Base-by-base conservation (phyloP, 371 early-diverging fungal genomes). In the Catenaria anguillulae region DNA sequence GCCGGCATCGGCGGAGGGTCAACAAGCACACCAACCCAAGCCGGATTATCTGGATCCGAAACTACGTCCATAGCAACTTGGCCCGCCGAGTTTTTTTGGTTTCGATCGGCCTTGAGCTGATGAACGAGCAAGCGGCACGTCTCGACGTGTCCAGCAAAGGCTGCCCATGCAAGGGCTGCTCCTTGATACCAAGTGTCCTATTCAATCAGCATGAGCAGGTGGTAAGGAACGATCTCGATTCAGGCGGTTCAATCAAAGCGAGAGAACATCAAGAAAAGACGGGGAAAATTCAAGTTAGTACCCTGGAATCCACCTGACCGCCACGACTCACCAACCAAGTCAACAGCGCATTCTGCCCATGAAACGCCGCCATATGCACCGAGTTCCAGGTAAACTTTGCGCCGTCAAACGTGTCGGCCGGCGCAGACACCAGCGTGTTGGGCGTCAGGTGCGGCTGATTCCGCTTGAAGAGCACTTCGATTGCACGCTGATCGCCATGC, bases 121-220 rank as follows among this genome's bases (percentile, higher is more conserved):
- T 81, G 75, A 24, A 90, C 71, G 56, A 90, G 67, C 29, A 81
- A n/a, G 55, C 69, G 73, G 13, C 73, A 80, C 4, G 74, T 68
- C 43, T 79, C 67, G 4, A 64, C 59, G 62, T 74, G 75, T 67
- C 83, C 87, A 43, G 83, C 89, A 69, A 82, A 92, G 0, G 91
- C 90, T 3, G 96, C 92, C 96, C 96, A 95, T 0, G 86, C 86
- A 17, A 95, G 73, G 5, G 96, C 88, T 24, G 87, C 81, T 34
- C 85, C 89, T 3, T 74, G 74, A 67, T 90, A 84, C 87, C 90
- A 85, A 19, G 89, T 87, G 70, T 95, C 96, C 19, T 82, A 71
- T 13, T n/a, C n/a, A n/a, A n/a, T n/a, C n/a, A n/a, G n/a, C n/a
- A n/a, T n/a, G n/a, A n/a, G n/a, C n/a, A n/a, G n/a, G n/a, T n/a